Base-by-base conservation (phyloP, 495 filamentous ascomycete species). In the Penicillium crystallinum region DNA sequence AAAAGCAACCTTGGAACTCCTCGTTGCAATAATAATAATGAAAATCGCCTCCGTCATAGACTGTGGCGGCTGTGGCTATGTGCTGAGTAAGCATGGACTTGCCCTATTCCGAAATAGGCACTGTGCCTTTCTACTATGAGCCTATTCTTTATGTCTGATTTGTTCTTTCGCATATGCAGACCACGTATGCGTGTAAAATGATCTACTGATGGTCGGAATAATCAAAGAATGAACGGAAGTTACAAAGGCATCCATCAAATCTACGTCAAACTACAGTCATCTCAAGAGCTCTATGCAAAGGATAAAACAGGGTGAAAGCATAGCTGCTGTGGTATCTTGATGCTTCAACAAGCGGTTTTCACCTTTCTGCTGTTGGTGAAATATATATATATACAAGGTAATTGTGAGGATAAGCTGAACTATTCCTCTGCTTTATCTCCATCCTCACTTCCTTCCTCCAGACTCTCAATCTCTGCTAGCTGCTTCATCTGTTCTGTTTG, bases 11-110 rank as follows among this genome's bases (percentile, higher is more conserved):
- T 27, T 27, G 23, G 23, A 27, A 46, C 35, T 46, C 34, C 52
- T 36, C 17, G n/a, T 39, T 47, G 44, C 44, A 47, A 45, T 50
- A 61, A 60, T 57, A 61, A 60, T 57, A 48, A 57, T 42, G 49
- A 58, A 63, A 64, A 55, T 61, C 52, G 55, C 48, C 55, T 58
- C 57, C 63, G 63, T 65, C 63, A 65, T 65, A 38, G 53, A 60
- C 11, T 55, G 62, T 62, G 62, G 62, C 62, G 54, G 47, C 46
- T 44, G 52, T 64, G 61, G 61, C 61, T 55, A 22, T 6, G 8
- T 18, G n/a, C n/a, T 42, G 8, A 15, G 40, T 17, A 25, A 15
- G n/a, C 12, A 5, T 36, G 14, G 6, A 8, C 12, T 15, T 36
- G 12, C 34, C 4, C 46, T 21, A 39, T 14, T 0, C 48, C 30